Evolutionary conservation across 2,329 filamentous ascomycete species (phyloP).

Genomic region (Cladosporium austrohemisphaericum): DNA sequence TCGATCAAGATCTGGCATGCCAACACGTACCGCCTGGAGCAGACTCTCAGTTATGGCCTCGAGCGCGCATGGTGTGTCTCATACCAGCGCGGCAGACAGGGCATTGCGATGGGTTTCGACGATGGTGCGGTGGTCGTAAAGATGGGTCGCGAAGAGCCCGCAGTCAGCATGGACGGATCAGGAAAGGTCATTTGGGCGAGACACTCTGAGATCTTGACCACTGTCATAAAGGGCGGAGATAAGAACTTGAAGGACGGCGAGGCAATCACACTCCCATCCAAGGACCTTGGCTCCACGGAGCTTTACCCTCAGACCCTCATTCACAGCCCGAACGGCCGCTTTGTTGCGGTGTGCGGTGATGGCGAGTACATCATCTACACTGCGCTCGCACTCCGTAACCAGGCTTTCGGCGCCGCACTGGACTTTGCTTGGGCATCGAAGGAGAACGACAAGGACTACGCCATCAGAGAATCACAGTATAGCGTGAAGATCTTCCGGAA

Average conservation of each 20-base stretch:
- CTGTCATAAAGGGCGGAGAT: constrained; percentile 91
- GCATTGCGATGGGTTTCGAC: constrained; percentile 92
- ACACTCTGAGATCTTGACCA: constrained; percentile 91
- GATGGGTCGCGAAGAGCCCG: constrained; percentile 93
- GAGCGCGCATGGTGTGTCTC: constrained; percentile 97
- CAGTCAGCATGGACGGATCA: constrained; percentile 93
- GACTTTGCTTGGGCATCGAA: constrained; percentile 98
- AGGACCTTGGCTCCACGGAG: constrained; percentile 94
- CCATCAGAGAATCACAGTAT: constrained; percentile 88
- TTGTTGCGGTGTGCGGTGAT: constrained; percentile 87
- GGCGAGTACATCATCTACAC: constrained; percentile 99
- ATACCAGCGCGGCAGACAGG: constrained; percentile 91
- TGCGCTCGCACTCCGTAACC: constrained; percentile 92
- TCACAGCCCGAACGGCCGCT: constrained; percentile 93
- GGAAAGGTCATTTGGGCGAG: constrained; percentile 96
- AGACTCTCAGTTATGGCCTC: constrained; percentile 91
- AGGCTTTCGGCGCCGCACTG: constrained; percentile 89
- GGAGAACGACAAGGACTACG: constrained; percentile 97
- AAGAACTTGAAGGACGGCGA: constrained; percentile 80
- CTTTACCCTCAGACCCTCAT: constrained; percentile 92
- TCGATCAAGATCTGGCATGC: constrained; percentile 98
- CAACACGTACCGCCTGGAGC: constrained; percentile 93
- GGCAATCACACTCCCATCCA: constrained; percentile 79
- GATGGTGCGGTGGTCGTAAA: constrained; percentile 97
- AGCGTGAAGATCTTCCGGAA: constrained; percentile 98